A percentile compares a stretch with the other conserved stretches of the same genome.
Evolutionary conservation across 345 rosid species (phyloP).

Genomic region (Boechera stricta): DNA sequence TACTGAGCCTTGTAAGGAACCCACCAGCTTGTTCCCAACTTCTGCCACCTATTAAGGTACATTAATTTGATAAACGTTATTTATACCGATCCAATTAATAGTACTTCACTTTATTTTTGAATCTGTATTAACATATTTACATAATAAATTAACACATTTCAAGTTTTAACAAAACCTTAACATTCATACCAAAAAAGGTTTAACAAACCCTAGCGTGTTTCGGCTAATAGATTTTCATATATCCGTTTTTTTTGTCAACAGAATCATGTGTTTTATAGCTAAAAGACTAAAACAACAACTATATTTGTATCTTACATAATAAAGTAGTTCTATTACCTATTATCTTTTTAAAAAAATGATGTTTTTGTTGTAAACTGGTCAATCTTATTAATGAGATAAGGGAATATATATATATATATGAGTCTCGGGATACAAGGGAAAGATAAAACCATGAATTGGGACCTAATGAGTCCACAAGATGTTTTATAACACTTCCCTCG

Average conservation of each 20-base stretch:
- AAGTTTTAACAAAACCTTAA: background rate
- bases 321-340: background rate
- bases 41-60: constrained; percentile 60
- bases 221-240: background rate
- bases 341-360: background rate
- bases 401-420: too few relatives aligned
- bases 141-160: background rate
- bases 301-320: background rate
- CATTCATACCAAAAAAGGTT: background rate
- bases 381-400: too few relatives aligned
- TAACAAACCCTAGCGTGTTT: background rate
- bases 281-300: background rate
- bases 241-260: too few relatives aligned
- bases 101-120: background rate
- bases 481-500: too few relatives aligned
- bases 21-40: constrained; percentile 62
- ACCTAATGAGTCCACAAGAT: too few relatives aligned
- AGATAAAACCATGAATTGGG: too few relatives aligned
- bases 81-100: constrained; percentile 2
- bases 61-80: background rate
- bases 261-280: too few relatives aligned
- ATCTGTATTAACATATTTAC: background rate
- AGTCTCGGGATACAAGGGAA: too few relatives aligned
- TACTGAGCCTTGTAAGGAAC: constrained; percentile 79
- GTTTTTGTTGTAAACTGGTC: too few relatives aligned